These are phyloP conservation scores for Gorgonomyces haynaldii DNA, from an alignment of 192 early-diverging fungal genomes.

Conservation along the genomic window DNA sequence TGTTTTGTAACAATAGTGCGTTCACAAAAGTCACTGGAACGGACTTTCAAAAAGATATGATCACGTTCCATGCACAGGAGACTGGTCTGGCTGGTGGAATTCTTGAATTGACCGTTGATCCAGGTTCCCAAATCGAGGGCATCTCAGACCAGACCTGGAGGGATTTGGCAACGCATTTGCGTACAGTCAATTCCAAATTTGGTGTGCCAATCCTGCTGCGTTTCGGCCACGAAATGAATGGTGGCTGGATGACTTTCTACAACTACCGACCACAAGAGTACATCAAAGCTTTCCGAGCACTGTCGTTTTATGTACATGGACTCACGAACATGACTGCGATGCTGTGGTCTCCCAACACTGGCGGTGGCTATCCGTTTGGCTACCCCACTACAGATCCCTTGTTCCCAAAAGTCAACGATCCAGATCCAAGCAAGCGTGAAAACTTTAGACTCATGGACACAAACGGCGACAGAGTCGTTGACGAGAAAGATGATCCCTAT, in stretches of 20 bases:
- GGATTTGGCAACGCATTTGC: constrained; percentile 2
- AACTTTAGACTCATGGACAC: constrained; percentile 11
- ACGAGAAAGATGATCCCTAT: constrained; percentile 12
- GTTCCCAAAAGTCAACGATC: not conserved
- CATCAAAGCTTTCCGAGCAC: constrained; percentile 1
- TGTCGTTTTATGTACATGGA: constrained; percentile 2
- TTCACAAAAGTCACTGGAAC: constrained; percentile 7
- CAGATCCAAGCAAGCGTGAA: not conserved
- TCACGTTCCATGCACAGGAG: constrained; percentile 3
- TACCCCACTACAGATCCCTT: not conserved
- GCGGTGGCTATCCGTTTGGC: constrained; percentile 11
- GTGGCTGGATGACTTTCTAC: constrained; percentile 2
- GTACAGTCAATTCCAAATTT: constrained; percentile 5
- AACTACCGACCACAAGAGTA: constrained; percentile 5
- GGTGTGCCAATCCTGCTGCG: constrained; percentile 12
- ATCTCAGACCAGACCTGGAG: not conserved
- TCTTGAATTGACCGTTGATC: constrained; percentile 9
- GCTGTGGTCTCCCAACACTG: constrained; percentile 12
- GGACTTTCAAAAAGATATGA: constrained; percentile 9
- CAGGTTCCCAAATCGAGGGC: not conserved
- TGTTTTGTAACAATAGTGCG: not conserved
- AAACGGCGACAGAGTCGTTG: constrained; percentile 9
- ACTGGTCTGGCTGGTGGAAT: constrained; percentile 2
- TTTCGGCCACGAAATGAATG: constrained; percentile 19
- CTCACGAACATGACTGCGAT: constrained; percentile 17